Percentiles rank a stretch among this genome's conserved stretches.
phyloP scores from a whole-genome alignment of 768 basidiomycete species.

The Lactarius sp. region DNA sequence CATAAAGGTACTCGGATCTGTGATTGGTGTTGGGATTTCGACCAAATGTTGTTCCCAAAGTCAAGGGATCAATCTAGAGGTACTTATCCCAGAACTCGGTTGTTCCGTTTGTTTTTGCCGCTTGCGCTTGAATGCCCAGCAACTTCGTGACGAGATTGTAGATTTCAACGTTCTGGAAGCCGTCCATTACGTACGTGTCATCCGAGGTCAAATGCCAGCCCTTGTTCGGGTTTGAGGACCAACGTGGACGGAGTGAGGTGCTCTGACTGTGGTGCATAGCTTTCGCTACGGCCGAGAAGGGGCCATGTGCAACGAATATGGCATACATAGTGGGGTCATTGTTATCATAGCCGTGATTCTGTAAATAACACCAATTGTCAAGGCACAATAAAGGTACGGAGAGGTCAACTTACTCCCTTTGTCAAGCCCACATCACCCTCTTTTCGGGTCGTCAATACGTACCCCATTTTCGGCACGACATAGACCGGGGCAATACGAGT shows the following conservation, averaged over 20 bases:
- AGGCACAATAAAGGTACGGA: not conserved
- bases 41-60: not conserved
- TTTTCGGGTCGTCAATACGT: conserved; percentile 63
- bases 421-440: conserved; percentile 58
- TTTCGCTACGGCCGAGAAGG: conserved; percentile 71
- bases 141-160: conserved; percentile 79
- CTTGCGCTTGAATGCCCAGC: conserved; percentile 52
- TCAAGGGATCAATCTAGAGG: conserved; percentile 35
- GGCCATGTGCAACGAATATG: conserved; percentile 89
- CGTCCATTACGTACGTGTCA: conserved; percentile 68
- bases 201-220: conserved; percentile 66
- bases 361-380: conserved; percentile 3
- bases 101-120: conserved; percentile 72
- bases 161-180: conserved; percentile 82
- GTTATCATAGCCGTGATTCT: conserved; percentile 94
- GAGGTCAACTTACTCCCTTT: conserved; percentile 57
- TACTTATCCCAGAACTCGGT: conserved; percentile 80
- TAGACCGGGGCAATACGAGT: conserved; percentile 87
- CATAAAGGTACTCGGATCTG: not conserved
- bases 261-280: conserved; percentile 38
- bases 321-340: conserved; percentile 73
- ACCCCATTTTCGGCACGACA: conserved; percentile 76
- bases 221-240: conserved; percentile 35
- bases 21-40: not conserved
- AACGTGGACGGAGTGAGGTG: conserved; percentile 25